Evolutionary conservation across 179 eudicot species (phyloP).

Genomic region (Camellia oleifera): DNA sequence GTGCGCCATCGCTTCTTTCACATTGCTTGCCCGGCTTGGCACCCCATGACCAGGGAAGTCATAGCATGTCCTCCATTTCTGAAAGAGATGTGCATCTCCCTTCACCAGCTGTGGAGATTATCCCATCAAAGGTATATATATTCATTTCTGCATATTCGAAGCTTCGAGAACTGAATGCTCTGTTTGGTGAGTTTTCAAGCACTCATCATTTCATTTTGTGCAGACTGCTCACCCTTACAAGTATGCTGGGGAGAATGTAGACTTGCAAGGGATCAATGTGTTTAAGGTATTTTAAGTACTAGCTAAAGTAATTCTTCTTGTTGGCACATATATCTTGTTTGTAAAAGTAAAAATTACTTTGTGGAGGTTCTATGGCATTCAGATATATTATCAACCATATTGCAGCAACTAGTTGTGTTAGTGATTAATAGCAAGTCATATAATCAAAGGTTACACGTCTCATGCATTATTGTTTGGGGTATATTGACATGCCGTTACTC

Average conservation of each 20-base stretch:
- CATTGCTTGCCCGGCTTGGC: slow-evolving; percentile 68
- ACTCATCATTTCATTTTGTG: slow-evolving; percentile 14
- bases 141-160: background rate
- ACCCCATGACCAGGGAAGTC: slow-evolving; percentile 54
- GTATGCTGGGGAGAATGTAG: slow-evolving; percentile 56
- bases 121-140: slow-evolving; percentile 64
- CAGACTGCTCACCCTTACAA: slow-evolving; percentile 54
- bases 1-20: slow-evolving; percentile 64
- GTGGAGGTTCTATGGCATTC: background rate
- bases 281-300: slow-evolving; percentile 43
- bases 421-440: background rate
- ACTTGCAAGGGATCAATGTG: slow-evolving; percentile 46
- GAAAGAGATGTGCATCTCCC: slow-evolving; percentile 61
- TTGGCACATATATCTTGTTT: slow-evolving; percentile 1
- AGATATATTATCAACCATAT: background rate
- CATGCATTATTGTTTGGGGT: background rate
- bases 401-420: background rate
- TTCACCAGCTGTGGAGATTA: slow-evolving; percentile 76
- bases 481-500: background rate
- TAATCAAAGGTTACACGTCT: background rate
- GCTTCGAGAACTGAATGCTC: background rate
- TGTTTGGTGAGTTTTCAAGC: background rate
- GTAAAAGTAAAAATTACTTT: background rate
- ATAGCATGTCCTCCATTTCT: slow-evolving; percentile 36
- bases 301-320: background rate